These are phyloP conservation scores for Rhodotorula sphaerocarpa DNA, from an alignment of 768 basidiomycete species.

Conservation along the genomic window DNA sequence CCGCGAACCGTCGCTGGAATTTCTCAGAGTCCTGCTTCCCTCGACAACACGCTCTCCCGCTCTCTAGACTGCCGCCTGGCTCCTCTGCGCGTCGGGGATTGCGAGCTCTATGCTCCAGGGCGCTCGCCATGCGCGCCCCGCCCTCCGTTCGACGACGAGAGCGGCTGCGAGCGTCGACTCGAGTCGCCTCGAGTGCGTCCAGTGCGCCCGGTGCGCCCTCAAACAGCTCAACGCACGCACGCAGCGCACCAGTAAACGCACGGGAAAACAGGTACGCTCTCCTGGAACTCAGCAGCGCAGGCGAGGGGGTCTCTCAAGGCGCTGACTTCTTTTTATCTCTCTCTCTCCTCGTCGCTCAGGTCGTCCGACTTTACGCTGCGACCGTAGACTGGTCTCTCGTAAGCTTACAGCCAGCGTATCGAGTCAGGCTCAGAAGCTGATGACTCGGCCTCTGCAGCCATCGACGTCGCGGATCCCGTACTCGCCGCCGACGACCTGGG, in stretches of 20 bases:
- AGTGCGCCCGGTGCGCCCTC: neutral
- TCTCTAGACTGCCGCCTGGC: too few species aligned
- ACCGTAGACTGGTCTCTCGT: conserved; percentile 23
- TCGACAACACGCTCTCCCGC: too few species aligned
- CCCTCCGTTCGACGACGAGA: neutral
- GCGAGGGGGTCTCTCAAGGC: too few species aligned
- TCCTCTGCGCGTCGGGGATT: too few species aligned
- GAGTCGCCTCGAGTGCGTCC: neutral
- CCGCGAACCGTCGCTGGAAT: too few species aligned
- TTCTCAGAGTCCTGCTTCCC: too few species aligned
- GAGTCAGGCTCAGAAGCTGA: neutral
- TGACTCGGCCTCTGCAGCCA: neutral
- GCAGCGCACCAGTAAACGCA: too few species aligned
- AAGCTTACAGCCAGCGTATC: neutral
- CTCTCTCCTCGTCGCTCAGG: neutral
- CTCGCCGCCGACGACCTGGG: too few species aligned
- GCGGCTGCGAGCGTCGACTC: neutral
- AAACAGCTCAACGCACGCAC: too few species aligned
- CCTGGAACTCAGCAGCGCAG: too few species aligned
- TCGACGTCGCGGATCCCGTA: conserved; percentile 27
- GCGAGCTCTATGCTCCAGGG: conserved; percentile 10
- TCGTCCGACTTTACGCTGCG: neutral
- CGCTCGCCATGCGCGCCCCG: conserved; percentile 7
- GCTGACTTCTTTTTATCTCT: too few species aligned
- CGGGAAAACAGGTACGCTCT: neutral